Conservation (phyloP, 805 yeast species). For the Candida rishiriensis region DNA sequence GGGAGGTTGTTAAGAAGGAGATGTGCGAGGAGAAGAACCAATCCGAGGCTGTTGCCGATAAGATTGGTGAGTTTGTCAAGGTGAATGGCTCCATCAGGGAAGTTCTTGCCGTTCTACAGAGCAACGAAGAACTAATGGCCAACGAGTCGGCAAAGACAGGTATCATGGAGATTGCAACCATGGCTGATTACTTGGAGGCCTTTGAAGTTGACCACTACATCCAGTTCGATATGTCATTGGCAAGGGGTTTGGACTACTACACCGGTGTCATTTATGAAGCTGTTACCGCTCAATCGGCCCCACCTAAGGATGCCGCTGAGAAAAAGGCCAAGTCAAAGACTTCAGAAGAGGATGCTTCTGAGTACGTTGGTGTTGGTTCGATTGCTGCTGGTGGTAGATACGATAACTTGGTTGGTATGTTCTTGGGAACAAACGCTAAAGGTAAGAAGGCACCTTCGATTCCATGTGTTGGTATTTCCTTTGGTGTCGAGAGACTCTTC, state of each 20-base stretch:
- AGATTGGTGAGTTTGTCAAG: conserved; percentile 87
- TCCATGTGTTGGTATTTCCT: conserved; percentile 96
- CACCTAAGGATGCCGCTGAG: conserved; percentile 76
- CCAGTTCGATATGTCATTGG: conserved; percentile 89
- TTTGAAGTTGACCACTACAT: conserved; percentile 64
- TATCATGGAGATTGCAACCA: conserved; percentile 68
- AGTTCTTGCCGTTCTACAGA: conserved; percentile 49
- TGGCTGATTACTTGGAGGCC: conserved; percentile 77
- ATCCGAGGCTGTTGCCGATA: conserved; percentile 86
- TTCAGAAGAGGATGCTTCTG: conserved; percentile 89
- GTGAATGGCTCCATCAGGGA: conserved; percentile 72
- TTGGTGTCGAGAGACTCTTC: conserved; percentile 94
- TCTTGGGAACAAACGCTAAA: conserved; percentile 76
- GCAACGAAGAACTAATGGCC: conserved; percentile 52
- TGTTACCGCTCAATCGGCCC: conserved; percentile 94
- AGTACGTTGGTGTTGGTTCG: conserved; percentile 96
- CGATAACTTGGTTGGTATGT: conserved; percentile 96
- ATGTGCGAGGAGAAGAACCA: conserved; percentile 90
- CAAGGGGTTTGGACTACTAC: conserved; percentile 96
- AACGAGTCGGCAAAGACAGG: conserved; percentile 79
- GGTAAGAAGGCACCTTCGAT: conserved; percentile 61
- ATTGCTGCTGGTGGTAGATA: conserved; percentile 99
- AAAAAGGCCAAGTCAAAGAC: conserved; percentile 42
- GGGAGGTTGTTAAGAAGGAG: conserved; percentile 91
- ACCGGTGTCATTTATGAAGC: conserved; percentile 97